These are phyloP conservation scores for Rhizophagus clarus DNA, from an alignment of 192 early-diverging fungal species.

Conservation along the genomic window DNA sequence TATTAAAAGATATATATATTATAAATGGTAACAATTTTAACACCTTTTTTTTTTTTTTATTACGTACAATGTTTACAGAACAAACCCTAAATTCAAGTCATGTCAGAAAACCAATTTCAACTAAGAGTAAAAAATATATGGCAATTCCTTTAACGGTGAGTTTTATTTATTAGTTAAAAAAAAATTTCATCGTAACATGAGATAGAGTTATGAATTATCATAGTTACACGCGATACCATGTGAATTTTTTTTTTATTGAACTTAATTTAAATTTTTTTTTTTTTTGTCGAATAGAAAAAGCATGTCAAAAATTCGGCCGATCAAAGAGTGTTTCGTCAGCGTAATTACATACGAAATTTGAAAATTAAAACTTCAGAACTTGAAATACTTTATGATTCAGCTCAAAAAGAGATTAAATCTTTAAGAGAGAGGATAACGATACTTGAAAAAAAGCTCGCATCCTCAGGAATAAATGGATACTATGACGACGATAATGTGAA, in stretches of 20 bases:
- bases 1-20: too few relatives aligned
- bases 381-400: background rate
- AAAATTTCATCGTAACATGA: too few relatives aligned
- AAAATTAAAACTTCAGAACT: background rate
- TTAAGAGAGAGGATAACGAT: background rate
- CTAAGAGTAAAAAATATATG: slow-evolving; percentile 4
- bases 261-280: background rate
- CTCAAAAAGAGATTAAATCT: slow-evolving; percentile 24
- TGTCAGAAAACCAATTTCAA: slow-evolving; percentile 2
- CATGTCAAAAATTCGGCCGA: slow-evolving; percentile 23
- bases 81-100: background rate
- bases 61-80: background rate
- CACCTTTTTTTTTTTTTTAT: too few relatives aligned
- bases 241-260: too few relatives aligned
- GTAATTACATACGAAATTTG: slow-evolving; percentile 10
- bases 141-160: slow-evolving; percentile 14
- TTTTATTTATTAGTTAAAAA: too few relatives aligned
- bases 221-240: too few relatives aligned
- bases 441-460: background rate
- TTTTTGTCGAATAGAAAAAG: slow-evolving; percentile 8
- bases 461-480: background rate
- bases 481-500: background rate
- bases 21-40: too few relatives aligned
- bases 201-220: too few relatives aligned
- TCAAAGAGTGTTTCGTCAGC: slow-evolving; percentile 15